A percentile compares a stretch with the other conserved stretches of the same genome.
These are phyloP conservation scores for Graphiopsis chlorocephala DNA, from an alignment of 2,329 filamentous ascomycete species.

Conservation along the genomic window DNA sequence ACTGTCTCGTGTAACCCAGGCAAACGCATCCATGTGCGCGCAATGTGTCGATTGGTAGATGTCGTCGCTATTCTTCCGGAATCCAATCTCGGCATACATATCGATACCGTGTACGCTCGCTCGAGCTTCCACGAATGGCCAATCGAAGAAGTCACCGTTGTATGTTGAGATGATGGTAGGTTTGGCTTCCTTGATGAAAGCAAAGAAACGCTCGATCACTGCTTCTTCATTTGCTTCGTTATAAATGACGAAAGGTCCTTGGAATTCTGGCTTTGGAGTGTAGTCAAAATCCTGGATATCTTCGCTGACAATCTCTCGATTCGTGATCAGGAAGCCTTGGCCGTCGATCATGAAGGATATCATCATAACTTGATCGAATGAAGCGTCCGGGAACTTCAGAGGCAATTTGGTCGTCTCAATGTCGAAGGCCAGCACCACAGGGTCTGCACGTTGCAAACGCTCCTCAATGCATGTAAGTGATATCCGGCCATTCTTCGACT, in stretches of 20 bases:
- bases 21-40: conserved; percentile 98
- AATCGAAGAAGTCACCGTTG: conserved; percentile 99
- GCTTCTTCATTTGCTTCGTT: conserved; percentile 93
- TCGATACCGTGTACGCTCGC: conserved; percentile 94
- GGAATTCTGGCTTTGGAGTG: conserved; percentile 94
- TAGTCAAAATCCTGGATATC: conserved; percentile 98
- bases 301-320: conserved; percentile 94
- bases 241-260: conserved; percentile 94
- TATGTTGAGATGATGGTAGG: conserved; percentile 99
- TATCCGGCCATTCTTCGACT: conserved; percentile 86
- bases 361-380: conserved; percentile 99
- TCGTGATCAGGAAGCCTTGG: conserved; percentile 95
- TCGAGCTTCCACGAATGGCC: conserved; percentile 94
- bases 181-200: conserved; percentile 89
- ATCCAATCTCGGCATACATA: conserved; percentile 98
- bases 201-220: conserved; percentile 86
- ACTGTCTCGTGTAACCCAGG: conserved; percentile 98
- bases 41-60: conserved; percentile 96
- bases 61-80: conserved; percentile 91
- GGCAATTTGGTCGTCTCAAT: conserved; percentile 97
- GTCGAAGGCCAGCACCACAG: conserved; percentile 98
- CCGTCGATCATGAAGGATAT: conserved; percentile 99
- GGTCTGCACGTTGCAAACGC: conserved; percentile 84
- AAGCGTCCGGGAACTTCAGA: conserved; percentile 91
- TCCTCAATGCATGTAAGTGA: conserved; percentile 84